Conservation (phyloP, 768 basidiomycete genomes). For the Myochromella boudieri region DNA sequence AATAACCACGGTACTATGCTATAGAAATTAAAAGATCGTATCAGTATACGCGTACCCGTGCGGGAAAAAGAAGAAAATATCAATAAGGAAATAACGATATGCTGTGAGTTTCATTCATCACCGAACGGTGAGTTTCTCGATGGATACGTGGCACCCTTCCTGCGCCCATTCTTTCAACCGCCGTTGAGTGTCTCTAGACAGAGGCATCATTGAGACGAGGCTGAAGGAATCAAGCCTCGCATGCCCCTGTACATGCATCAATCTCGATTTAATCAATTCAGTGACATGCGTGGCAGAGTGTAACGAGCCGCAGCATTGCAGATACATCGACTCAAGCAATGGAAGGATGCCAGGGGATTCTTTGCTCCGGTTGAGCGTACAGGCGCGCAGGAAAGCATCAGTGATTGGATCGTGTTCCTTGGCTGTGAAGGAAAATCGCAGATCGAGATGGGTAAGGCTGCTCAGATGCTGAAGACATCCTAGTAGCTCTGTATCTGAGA, state of each 20-base stretch:
- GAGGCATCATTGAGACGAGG: constrained; percentile 29
- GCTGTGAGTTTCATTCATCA: neutral
- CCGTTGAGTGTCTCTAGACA: constrained; percentile 19
- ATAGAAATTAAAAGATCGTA: no score
- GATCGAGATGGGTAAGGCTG: constrained; percentile 26
- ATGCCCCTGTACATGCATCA: constrained; percentile 24
- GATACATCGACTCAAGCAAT: constrained; percentile 21
- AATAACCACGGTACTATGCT: no score
- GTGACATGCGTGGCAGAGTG: constrained; percentile 25
- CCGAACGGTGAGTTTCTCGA: constrained; percentile 2
- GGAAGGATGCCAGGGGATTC: constrained; percentile 21
- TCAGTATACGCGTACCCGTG: no score
- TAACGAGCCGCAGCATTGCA: constrained; percentile 35
- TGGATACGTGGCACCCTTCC: constrained; percentile 25
- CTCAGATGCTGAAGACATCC: constrained; percentile 31
- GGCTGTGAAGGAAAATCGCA: constrained; percentile 35
- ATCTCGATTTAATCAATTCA: constrained; percentile 33
- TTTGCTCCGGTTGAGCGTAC: constrained; percentile 10
- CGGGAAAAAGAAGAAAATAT: no score
- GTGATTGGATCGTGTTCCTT: constrained; percentile 36
- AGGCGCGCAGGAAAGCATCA: constrained; percentile 28
- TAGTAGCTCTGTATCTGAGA: constrained; percentile 32
- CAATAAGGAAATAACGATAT: no score
- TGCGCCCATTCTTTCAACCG: constrained; percentile 20
- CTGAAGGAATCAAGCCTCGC: no score